Conservation (phyloP, 1,284 basidiomycete species). For the Leucoagaricus sp. region DNA sequence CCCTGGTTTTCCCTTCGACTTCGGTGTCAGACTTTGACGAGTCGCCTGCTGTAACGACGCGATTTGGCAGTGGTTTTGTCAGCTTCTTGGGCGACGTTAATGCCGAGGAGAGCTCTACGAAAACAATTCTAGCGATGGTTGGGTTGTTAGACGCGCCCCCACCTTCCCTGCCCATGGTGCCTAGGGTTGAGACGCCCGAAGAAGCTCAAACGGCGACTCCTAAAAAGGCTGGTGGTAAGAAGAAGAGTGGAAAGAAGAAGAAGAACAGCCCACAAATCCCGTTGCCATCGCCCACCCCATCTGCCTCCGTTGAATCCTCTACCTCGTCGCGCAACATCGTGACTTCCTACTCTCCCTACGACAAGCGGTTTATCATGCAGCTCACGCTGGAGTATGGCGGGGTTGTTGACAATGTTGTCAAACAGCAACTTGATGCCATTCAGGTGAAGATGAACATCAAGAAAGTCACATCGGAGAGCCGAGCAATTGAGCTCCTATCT, state of each 20-base stretch:
- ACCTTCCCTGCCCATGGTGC: neutral
- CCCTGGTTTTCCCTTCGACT: slow-evolving; percentile 24
- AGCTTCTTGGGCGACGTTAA: slow-evolving; percentile 38
- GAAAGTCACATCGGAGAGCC: slow-evolving; percentile 19
- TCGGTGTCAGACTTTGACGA: slow-evolving; percentile 23
- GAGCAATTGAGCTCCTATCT: slow-evolving; percentile 23
- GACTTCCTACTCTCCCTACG: neutral
- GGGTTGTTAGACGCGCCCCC: slow-evolving; percentile 27
- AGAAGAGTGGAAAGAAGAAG: slow-evolving; percentile 1
- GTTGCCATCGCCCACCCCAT: neutral
- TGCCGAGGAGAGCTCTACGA: slow-evolving; percentile 30
- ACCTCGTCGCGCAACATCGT: neutral
- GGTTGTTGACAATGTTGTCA: slow-evolving; percentile 20
- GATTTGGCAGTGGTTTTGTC: slow-evolving; percentile 32
- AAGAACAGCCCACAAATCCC: neutral
- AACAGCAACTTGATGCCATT: slow-evolving; percentile 24
- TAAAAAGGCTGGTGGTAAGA: slow-evolving; percentile 1
- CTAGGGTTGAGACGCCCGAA: neutral
- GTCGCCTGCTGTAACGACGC: slow-evolving; percentile 30
- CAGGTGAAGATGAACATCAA: slow-evolving; percentile 24
- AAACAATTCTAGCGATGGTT: slow-evolving; percentile 34
- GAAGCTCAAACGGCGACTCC: neutral
- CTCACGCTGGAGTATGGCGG: slow-evolving; percentile 24
- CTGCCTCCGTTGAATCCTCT: neutral
- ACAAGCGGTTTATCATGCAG: slow-evolving; percentile 25